Conservation (phyloP, 495 filamentous ascomycete species). For the Astrothelium macrocarpum region DNA sequence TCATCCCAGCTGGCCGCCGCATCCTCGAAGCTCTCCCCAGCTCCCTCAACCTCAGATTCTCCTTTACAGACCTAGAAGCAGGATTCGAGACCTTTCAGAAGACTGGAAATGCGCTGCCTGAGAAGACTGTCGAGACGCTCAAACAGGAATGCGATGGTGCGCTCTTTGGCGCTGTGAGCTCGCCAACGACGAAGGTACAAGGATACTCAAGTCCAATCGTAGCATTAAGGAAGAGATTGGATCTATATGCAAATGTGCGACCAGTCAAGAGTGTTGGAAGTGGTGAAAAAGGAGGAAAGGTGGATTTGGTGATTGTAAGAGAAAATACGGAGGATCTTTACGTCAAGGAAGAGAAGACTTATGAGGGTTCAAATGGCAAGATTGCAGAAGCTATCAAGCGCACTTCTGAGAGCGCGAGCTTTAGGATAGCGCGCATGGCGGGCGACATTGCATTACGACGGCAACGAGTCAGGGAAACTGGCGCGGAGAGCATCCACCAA, state of each 20-base stretch:
- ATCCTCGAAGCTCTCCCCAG: constrained; percentile 82
- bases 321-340: constrained; percentile 99
- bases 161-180: constrained; percentile 90
- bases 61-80: constrained; percentile 82
- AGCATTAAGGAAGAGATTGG: constrained; percentile 85
- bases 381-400: constrained; percentile 97
- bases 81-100: constrained; percentile 87
- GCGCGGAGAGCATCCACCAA: constrained; percentile 46
- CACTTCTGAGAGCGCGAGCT: constrained; percentile 74
- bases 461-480: constrained; percentile 59
- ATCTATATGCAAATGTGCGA: constrained; percentile 94
- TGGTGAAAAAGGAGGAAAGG: constrained; percentile 27
- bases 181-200: constrained; percentile 75
- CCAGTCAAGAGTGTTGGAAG: constrained; percentile 81
- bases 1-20: constrained; percentile 87
- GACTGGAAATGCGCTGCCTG: constrained; percentile 78
- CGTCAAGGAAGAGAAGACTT: constrained; percentile 91
- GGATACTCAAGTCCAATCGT: constrained; percentile 98
- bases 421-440: constrained; percentile 80
- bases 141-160: constrained; percentile 89
- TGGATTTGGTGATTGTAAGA: constrained; percentile 95
- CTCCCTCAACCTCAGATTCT: constrained; percentile 80
- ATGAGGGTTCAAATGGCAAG: constrained; percentile 60
- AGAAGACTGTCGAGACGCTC: constrained; percentile 76
- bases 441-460: constrained; percentile 86